phyloP scores from a whole-genome alignment of 108 stramenopile genomes.

The Fistulifera pelliculosa region DNA sequence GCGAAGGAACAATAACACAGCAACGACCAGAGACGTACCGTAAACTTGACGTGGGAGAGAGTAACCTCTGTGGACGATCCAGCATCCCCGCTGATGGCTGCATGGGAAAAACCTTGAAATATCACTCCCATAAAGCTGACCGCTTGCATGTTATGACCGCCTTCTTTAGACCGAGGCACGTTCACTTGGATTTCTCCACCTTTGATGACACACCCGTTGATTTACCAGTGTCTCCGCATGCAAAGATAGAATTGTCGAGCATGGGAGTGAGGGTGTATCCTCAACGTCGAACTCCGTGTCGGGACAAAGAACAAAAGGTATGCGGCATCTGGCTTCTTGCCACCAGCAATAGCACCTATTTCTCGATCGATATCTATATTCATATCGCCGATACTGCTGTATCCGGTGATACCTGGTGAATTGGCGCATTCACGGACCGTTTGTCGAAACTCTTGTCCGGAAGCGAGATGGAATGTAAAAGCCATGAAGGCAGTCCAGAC shows the following conservation, averaged over 20 bases:
- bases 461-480: no score
- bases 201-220: neutral
- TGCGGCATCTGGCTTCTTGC: neutral
- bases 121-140: neutral
- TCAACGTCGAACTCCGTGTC: neutral
- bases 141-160: neutral
- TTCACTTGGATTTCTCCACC: neutral
- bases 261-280: neutral
- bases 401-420: neutral
- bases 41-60: no score
- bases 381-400: neutral
- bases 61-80: constrained; percentile 1
- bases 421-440: no score
- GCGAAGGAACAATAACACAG: neutral
- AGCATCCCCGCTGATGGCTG: neutral
- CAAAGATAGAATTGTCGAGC: neutral
- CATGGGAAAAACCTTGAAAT: neutral
- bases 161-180: neutral
- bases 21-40: neutral
- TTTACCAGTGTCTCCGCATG: neutral
- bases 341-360: neutral
- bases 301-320: neutral
- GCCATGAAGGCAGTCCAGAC: no score
- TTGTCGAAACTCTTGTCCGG: no score
- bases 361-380: neutral